These are phyloP conservation scores for Apiotrichum sp. DNA, from an alignment of 1,284 basidiomycete genomes.

Conservation along the genomic window DNA sequence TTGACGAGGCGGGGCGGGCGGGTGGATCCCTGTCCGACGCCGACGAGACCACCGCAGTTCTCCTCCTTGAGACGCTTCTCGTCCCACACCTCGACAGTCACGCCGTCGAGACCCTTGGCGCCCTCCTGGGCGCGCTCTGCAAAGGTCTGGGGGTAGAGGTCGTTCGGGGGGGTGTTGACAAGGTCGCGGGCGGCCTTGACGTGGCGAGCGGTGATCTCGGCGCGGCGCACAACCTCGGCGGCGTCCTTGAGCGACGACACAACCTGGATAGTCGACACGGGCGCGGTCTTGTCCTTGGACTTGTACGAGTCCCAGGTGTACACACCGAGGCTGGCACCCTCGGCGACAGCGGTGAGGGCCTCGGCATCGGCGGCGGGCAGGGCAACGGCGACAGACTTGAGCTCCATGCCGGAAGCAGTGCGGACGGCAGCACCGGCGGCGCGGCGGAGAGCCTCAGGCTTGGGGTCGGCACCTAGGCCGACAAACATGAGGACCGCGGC, in stretches of 20 bases:
- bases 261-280: slow-evolving; percentile 8
- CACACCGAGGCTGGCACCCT: slow-evolving; percentile 16
- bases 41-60: slow-evolving; percentile 9
- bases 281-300: slow-evolving; percentile 10
- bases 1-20: slow-evolving; percentile 13
- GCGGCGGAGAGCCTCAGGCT: slow-evolving; percentile 12
- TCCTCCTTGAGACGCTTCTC: slow-evolving; percentile 10
- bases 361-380: slow-evolving; percentile 7
- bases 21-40: slow-evolving; percentile 12
- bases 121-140: slow-evolving; percentile 7
- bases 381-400: slow-evolving; percentile 6
- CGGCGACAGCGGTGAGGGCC: slow-evolving; percentile 10
- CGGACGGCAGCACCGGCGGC: slow-evolving; percentile 9
- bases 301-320: slow-evolving; percentile 19
- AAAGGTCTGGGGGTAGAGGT: slow-evolving; percentile 13
- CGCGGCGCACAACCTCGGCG: slow-evolving; percentile 1
- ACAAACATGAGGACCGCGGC: slow-evolving; percentile 13
- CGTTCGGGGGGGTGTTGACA: slow-evolving; percentile 12
- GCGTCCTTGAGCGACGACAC: slow-evolving; percentile 5
- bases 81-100: slow-evolving; percentile 16
- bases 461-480: slow-evolving; percentile 10
- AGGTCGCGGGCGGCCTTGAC: slow-evolving; percentile 15
- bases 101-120: slow-evolving; percentile 6
- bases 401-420: slow-evolving; percentile 6
- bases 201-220: slow-evolving; percentile 13